Conservation (phyloP, 805 yeast species). For the Wickerhamomyces hampshirensis region DNA sequence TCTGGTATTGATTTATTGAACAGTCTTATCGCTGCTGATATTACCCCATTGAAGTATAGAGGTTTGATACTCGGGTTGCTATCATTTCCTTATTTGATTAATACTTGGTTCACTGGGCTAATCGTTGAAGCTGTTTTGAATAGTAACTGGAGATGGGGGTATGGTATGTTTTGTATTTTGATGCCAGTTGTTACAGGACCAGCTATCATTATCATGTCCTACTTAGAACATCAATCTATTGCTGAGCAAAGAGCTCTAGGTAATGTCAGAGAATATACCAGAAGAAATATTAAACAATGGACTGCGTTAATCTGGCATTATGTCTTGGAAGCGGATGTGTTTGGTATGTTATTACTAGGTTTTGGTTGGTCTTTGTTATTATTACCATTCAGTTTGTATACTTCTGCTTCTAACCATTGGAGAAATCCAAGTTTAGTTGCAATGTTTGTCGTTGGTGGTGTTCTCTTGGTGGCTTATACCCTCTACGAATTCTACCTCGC, state of each 20-base stretch:
- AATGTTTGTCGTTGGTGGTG: slow-evolving; percentile 37
- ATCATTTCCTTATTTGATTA: slow-evolving; percentile 36
- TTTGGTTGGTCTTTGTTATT: slow-evolving; percentile 35
- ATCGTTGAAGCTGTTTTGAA: slow-evolving; percentile 29
- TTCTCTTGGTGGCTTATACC: slow-evolving; percentile 29
- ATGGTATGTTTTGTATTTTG: slow-evolving; percentile 44
- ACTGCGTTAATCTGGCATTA: slow-evolving; percentile 7
- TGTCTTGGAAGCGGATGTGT: slow-evolving; percentile 33
- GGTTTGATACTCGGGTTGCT: slow-evolving; percentile 32
- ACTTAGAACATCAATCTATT: slow-evolving; percentile 29
- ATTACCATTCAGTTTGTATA: slow-evolving; percentile 34
- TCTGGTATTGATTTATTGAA: slow-evolving; percentile 33
- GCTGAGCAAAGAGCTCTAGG: slow-evolving; percentile 12
- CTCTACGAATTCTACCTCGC: slow-evolving; percentile 33
- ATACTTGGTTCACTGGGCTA: slow-evolving; percentile 39
- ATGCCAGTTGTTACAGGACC: slow-evolving; percentile 37
- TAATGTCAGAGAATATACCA: slow-evolving; percentile 7
- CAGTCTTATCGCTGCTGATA: slow-evolving; percentile 32
- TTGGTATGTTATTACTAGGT: slow-evolving; percentile 35
- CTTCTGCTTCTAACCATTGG: slow-evolving; percentile 31
- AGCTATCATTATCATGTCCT: slow-evolving; percentile 28
- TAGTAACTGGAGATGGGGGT: slow-evolving; percentile 49
- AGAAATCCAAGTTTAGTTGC: slow-evolving; percentile 37
- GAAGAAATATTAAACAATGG: slow-evolving; percentile 3
- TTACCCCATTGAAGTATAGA: slow-evolving; percentile 35